Evolutionary conservation across 176 grass and related monocot species (phyloP), one percentile per base, ranked within the genome.

Genomic region (Eragrostis curvula): DNA sequence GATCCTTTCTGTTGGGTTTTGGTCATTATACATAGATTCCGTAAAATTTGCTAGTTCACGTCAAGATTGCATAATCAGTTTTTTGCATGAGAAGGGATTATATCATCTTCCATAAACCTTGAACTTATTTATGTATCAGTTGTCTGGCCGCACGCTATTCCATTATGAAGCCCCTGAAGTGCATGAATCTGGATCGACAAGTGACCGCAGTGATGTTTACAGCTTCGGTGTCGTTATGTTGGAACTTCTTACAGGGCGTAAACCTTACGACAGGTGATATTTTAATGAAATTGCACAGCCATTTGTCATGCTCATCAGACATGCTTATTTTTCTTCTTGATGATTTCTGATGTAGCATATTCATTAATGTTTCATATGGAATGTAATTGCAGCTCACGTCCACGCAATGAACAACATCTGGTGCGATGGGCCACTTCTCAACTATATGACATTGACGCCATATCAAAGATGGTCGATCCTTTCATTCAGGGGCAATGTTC

Each of bases 221-320:
- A 99, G 93, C 81, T 99, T 99, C 70, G 96, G 93, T 7, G 91
- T 99, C 30, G 89, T 99, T 73, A 99, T 99, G 93, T 82, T 99
- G 81, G 96, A 96, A 75, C 93, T 99, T 92, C 91, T 99, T 52
- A 99, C 93, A 21, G 96, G 96, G 18, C 93, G 93, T 24, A 90
- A 94, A 75, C 96, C 96, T 66, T 96, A 96, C 77, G 91, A 99
- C 39, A 90, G 91, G 96, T 94, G 88, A 75, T 42, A 77, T 80
- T 66, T 24, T 53, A 47, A 40, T 29, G 61, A 67, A 53, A 50
- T 9, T 45, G 43, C 64, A 30, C n/a, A 41, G n/a, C 12, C 24
- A 16, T 32, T 50, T 83, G 51, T 30, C 42, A 73, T 36, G 67
- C 18, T 63, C 51, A 47, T 50, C 16, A 32, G 28, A 5, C 55